These are phyloP conservation scores for Proliferodiscus dingleyae DNA, from an alignment of 2,329 filamentous ascomycete genomes.

Conservation along the genomic window DNA sequence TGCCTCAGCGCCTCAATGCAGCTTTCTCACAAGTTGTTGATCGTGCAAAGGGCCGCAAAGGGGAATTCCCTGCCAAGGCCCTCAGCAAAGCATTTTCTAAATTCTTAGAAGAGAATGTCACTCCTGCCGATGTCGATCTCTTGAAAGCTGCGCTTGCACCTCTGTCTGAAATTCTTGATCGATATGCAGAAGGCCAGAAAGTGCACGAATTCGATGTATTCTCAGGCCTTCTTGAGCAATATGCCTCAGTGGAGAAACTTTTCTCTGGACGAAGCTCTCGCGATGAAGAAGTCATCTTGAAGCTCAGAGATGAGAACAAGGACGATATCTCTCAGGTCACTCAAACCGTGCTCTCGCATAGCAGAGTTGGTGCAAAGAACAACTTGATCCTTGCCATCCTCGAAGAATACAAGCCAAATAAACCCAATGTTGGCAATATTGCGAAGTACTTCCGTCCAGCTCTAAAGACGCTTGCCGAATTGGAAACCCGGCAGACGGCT, in stretches of 20 bases:
- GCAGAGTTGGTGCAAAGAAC: conserved; percentile 88
- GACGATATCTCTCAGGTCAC: conserved; percentile 83
- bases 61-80: conserved; percentile 89
- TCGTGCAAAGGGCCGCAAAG: conserved; percentile 67
- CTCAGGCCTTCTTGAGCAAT: conserved; percentile 71
- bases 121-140: conserved; percentile 65
- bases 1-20: conserved; percentile 87
- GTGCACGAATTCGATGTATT: conserved; percentile 83
- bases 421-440: conserved; percentile 81
- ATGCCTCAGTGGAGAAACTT: conserved; percentile 76
- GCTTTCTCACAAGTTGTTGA: conserved; percentile 83
- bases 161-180: conserved; percentile 69
- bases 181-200: conserved; percentile 85
- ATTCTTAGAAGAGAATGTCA: conserved; percentile 84
- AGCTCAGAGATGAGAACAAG: conserved; percentile 93
- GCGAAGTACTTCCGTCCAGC: conserved; percentile 80
- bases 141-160: conserved; percentile 71
- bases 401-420: conserved; percentile 92
- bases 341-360: conserved; percentile 87
- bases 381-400: conserved; percentile 87
- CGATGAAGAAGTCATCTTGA: conserved; percentile 90
- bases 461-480: conserved; percentile 81
- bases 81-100: conserved; percentile 78
- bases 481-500: conserved; percentile 76
- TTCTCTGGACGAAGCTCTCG: conserved; percentile 82